Base-by-base conservation (phyloP, 805 yeast species). In the Jamesozyma jinghongensis region DNA sequence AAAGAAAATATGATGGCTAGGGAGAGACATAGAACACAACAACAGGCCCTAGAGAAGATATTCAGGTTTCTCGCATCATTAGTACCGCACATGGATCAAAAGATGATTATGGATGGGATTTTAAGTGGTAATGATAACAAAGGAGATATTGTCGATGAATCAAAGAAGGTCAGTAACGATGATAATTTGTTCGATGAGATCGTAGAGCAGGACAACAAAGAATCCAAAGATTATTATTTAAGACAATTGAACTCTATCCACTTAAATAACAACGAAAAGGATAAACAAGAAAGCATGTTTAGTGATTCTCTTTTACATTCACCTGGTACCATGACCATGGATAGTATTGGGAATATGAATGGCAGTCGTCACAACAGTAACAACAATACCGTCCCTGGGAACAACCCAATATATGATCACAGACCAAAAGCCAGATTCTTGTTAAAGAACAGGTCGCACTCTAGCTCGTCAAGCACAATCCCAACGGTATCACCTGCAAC, bases 41-140 rank as follows among this genome's bases (percentile, higher is more conserved):
- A 90, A 32, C 90, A 84, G 47, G 85, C 95, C 18, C 69, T 92
- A 41, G 94, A 87, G 48, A 82, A 85, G 48, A 90, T 92, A 38
- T 64, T 92, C 52, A 75, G 92, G 51, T 90, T 92, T 50, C 68
- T 92, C 53, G 94, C 96, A 2, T 75, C 88, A 5, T 73, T 90
- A 32, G 50, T 51, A 29, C 59, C 61, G 32, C 59, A 54, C 34
- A 42, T 54, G 45, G 60, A 56, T 38, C 59, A 54, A 41, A 56
- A 53, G 35, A 48, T 54, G 56, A 45, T 56, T 34, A 49, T 52
- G 37, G 61, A 56, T 32, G 50, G 57, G 2, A 37, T 44, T 19
- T 12, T 48, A 25, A 40, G 40, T 36, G 25, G 8, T 14, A 35
- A 37, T 22, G 32, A 22, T 10, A 14, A 25, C 19, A 25, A 4